Evolutionary conservation across 192 early-diverging fungal genomes (phyloP), one percentile per base, ranked within the genome.

Genomic region (Coemansia sp.): DNA sequence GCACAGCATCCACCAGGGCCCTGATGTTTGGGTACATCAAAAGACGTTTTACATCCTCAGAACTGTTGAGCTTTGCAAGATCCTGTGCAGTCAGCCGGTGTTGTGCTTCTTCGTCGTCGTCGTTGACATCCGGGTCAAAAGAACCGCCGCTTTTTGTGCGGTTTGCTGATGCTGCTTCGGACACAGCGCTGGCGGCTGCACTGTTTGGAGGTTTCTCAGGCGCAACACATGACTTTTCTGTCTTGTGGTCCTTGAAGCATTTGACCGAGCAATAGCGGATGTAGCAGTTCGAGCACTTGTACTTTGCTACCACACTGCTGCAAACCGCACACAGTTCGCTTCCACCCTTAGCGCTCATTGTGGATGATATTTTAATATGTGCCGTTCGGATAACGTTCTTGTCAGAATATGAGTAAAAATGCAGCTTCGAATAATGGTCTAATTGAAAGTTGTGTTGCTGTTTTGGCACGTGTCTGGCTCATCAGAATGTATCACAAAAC

Each of bases 271-370:
- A 81, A 58, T 81, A 81, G n/a, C 74, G 67, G 8, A 51, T 42
- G 21, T 49, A 43, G 43, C 79, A 81, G 37, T 49, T 75, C 15
- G 79, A 74, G 28, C 79, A 81, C 49, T 75, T 81, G 79, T 81
- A 81, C 45, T 81, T 81, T 40, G 78, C 62, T 16, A 35, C 66
- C 2, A 63, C 37, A 25, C 68, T 64, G 61, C 60, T 60, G 39
- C 79, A 81, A 26, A 75, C 70, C 8, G 79, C 69, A 46, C 79
- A 81, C 33, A 51, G 35, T 59, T 46, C 61, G 33, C 30, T 53
- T 29, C 46, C 25, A 23, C 46, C 25, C 5, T 15, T 49, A 23
- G 46, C 46, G 46, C 46, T 49, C 46, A 49, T 49, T 45, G 37
- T 51, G 68, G 70, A 73, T 18, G 21, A 29, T 3, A 34, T 34